A percentile compares a stretch with the other conserved stretches of the same genome.
Conservation (phyloP, 2,329 filamentous ascomycete species). For the Diaporthe batatas region DNA sequence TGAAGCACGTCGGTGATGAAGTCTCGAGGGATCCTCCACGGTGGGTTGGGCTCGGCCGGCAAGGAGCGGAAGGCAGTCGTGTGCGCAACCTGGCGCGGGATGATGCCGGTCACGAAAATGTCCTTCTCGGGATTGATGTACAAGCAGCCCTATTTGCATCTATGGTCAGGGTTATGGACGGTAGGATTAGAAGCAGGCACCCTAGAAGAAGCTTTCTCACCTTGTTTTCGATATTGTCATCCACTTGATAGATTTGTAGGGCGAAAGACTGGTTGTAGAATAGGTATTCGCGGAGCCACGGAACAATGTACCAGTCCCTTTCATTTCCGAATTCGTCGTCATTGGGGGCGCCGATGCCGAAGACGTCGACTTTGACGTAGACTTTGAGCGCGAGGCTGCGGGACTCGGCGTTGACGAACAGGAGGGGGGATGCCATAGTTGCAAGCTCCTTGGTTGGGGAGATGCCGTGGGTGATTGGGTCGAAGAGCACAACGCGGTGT, state of each 20-base stretch:
- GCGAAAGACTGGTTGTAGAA: background rate
- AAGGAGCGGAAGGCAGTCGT: background rate
- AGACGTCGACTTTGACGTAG: slow-evolving; percentile 19
- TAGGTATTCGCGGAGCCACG: background rate
- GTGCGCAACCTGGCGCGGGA: slow-evolving; percentile 2
- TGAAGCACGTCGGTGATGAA: slow-evolving; percentile 22
- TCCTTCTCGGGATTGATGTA: slow-evolving; percentile 29
- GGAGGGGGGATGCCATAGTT: background rate
- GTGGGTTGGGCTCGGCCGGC: background rate
- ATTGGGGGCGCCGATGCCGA: background rate
- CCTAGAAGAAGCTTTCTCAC: background rate
- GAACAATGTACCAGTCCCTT: background rate
- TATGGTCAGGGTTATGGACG: background rate
- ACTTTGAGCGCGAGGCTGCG: slow-evolving; percentile 10
- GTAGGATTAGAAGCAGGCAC: background rate
- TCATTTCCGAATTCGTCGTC: background rate
- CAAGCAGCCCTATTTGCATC: slow-evolving; percentile 12
- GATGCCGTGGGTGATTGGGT: slow-evolving; percentile 11
- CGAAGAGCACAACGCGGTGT: slow-evolving; percentile 23
- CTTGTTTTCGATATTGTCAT: background rate
- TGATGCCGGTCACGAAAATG: slow-evolving; percentile 23
- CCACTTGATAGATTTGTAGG: slow-evolving; percentile 1
- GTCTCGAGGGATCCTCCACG: slow-evolving; percentile 5
- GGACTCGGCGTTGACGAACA: slow-evolving; percentile 24
- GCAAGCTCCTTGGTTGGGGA: slow-evolving; percentile 28